Base-by-base conservation (phyloP, 352 stramenopile genomes). In the Globisporangium uncinulatum region DNA sequence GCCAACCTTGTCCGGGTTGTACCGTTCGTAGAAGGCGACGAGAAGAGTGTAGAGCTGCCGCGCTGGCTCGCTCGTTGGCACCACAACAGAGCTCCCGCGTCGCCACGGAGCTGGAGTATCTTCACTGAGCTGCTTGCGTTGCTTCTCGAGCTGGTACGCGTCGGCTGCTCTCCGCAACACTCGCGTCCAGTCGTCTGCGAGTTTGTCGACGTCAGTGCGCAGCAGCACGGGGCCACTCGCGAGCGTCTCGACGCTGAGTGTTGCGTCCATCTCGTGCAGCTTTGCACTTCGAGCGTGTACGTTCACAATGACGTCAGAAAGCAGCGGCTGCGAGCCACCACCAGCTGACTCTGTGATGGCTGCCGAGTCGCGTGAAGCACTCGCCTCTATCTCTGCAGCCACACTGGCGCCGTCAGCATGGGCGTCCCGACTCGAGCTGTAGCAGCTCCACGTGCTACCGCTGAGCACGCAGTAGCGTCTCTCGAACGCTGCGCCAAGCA, bases 11-110 rank as follows among this genome's bases (percentile, higher is more conserved):
- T 84, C 76, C 2, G 88, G 84, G 57, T 95, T 89, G 56, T 97
- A 84, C 24, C 86, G 85, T 56, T 91, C 73, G 60, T 97, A 98
- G 49, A 97, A 97, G 17, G 54, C 67, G 0, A 86, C 46, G 21
- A 98, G 62, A 0, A 71, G 60, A 10, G 58, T 57, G 31, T 76
- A 73, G 32, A 89, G 59, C 8, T 73, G 36, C 3, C 39, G 37
- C 10, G 31, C 9, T 0, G 60, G 54, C 1, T 48, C 50, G 8
- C 49, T 41, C 9, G 37, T 14, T 0, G 47, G 24, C 36, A 51
- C 24, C 8, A 20, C 8, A 17, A 46, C 39, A 1, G 54, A 53
- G 29, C 59, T 62, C 5, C 36, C 48, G 15, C 32, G 59, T 9
- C 46, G 17, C 17, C 21, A 4, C 6, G 32, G 20, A 2, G 37